Conservation (phyloP, 495 filamentous ascomycete genomes). For the Pseudevernia furfuracea region DNA sequence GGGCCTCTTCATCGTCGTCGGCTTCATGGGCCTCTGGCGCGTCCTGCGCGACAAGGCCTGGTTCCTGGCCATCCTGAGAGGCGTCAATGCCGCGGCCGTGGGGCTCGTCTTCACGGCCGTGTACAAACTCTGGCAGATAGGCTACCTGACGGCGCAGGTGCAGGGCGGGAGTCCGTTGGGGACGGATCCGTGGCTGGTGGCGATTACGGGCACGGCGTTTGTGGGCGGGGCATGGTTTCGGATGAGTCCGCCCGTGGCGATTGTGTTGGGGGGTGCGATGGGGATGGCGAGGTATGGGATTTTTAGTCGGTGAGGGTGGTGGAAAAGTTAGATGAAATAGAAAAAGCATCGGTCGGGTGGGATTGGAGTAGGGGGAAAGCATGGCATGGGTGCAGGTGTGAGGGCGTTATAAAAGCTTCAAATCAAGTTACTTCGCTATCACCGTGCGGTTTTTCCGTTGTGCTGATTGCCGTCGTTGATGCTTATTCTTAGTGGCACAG, state of each 20-base stretch:
- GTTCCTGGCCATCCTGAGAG: conserved; percentile 53
- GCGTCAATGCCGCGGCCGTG: conserved; percentile 69
- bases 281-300: conserved; percentile 20
- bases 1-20: conserved; percentile 57
- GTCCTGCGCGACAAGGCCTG: conserved; percentile 45
- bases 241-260: conserved; percentile 23
- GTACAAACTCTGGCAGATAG: conserved; percentile 76
- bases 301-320: background rate
- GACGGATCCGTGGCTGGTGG: conserved; percentile 28
- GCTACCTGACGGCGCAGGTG: conserved; percentile 49
- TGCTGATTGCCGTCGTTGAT: too few species aligned
- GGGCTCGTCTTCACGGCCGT: conserved; percentile 79
- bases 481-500: too few species aligned
- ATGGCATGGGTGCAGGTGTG: too few species aligned
- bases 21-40: conserved; percentile 64
- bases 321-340: background rate
- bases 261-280: conserved; percentile 23
- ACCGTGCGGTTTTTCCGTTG: too few species aligned
- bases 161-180: conserved; percentile 29
- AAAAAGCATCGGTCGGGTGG: too few species aligned
- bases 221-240: conserved; percentile 26
- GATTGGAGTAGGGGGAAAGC: too few species aligned
- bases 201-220: conserved; percentile 25
- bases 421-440: too few species aligned
- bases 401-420: too few species aligned